These are phyloP conservation scores for Penicillium thymicola DNA, from an alignment of 2,329 filamentous ascomycete species.

Conservation along the genomic window DNA sequence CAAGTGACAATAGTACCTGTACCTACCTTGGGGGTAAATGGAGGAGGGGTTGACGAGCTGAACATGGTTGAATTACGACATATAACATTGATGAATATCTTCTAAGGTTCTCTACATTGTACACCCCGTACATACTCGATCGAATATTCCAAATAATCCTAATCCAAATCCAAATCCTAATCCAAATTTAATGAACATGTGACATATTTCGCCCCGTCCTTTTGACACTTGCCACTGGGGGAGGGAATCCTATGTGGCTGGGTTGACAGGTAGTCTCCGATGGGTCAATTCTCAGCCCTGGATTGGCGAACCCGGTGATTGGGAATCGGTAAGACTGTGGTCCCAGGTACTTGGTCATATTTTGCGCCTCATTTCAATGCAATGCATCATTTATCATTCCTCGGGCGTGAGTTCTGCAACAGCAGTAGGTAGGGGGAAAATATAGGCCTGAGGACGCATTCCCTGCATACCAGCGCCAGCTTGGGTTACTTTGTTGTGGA, in stretches of 20 bases:
- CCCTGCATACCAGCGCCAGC: constrained; percentile 21
- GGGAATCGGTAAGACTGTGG: neutral
- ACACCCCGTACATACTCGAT: neutral
- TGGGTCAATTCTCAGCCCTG: constrained; percentile 5
- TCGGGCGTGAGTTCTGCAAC: constrained; percentile 1
- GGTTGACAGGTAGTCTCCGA: constrained; percentile 11
- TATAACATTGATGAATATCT: constrained; percentile 7
- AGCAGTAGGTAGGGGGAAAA: constrained; percentile 1
- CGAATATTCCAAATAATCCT: constrained; percentile 4
- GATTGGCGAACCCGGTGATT: neutral
- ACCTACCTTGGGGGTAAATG: neutral
- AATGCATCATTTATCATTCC: constrained; percentile 6
- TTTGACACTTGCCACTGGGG: constrained; percentile 6
- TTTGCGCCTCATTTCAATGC: constrained; percentile 8
- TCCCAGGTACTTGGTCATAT: constrained; percentile 9
- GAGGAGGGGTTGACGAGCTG: neutral
- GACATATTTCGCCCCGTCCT: constrained; percentile 9
- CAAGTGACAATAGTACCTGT: neutral
- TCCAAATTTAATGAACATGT: constrained; percentile 8
- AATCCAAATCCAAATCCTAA: constrained; percentile 8
- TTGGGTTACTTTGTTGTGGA: constrained; percentile 8
- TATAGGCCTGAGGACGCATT: constrained; percentile 2
- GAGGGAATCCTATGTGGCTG: neutral
- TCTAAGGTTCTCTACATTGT: neutral
- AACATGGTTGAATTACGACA: neutral